Base-by-base conservation (phyloP, 768 basidiomycete species). In the Hygrophoropsis aurantiaca region DNA sequence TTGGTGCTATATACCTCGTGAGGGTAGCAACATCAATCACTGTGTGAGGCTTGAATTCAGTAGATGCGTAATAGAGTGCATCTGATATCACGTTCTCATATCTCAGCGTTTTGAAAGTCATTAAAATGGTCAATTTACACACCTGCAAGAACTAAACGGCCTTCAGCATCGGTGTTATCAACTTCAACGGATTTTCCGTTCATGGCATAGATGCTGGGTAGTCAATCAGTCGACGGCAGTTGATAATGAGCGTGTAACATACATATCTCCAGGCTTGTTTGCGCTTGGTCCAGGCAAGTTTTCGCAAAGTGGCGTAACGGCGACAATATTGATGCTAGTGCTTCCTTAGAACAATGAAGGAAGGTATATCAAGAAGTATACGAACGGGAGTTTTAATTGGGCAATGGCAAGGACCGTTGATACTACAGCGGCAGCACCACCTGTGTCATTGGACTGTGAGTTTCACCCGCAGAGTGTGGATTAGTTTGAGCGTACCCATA, bases 1-100 rank as follows among this genome's bases (percentile, higher is more conserved):
- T 10, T 23, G 27, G 11, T 3, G 42, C 11, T 15, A 55, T 70
- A 35, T 64, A 86, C 87, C 85, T 85, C 16, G 90, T 93, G 37
- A 94, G 77, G 0, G 91, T 94, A 11, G 92, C 92, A 20, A 90
- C 90, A 59, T 94, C 90, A 50, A 94, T 80, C 40, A 93, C 70
- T 0, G 87, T 89, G 59, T 88, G 83, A 1, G 92, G 84, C 61
- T 86, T 87, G 73, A 78, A 91, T 46, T 79, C 74, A 6, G 85
- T 81, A 2, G 85, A 80, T 20, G 82, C 80, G 61, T 94, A 94
- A 67, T 89, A 89, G 48, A 94, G 76, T 2, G 90, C 89, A 64
- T 94, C 92, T 81, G 56, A 19, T 49, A 15, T 21, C 24, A 35
- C 8, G 11, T 32, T 16, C 21, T 19, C 9, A 30, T 5, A 23